These are phyloP conservation scores for Cyberlindnera saturnus DNA, from an alignment of 805 yeast species.

Conservation along the genomic window DNA sequence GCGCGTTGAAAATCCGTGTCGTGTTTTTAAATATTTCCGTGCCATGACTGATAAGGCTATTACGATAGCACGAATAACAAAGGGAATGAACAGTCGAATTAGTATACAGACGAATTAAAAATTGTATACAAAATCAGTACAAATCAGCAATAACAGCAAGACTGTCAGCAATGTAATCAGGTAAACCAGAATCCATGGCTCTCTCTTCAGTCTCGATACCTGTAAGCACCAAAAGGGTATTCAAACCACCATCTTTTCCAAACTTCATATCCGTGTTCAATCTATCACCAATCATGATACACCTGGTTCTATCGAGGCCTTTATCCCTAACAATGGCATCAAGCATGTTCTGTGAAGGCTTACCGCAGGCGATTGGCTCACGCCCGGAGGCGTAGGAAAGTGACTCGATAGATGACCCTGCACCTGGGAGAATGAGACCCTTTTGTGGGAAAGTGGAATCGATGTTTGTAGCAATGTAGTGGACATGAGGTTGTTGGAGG, in stretches of 20 bases:
- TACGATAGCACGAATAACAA: no score
- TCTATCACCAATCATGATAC: slow-evolving; percentile 94
- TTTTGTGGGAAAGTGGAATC: slow-evolving; percentile 93
- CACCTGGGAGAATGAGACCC: slow-evolving; percentile 86
- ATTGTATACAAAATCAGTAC: slow-evolving; percentile 23
- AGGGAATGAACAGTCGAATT: no score
- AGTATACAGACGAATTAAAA: neutral
- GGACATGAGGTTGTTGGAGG: slow-evolving; percentile 52
- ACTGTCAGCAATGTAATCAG: slow-evolving; percentile 62
- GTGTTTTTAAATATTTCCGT: slow-evolving; percentile 27
- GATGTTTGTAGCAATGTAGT: slow-evolving; percentile 87
- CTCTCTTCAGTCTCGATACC: slow-evolving; percentile 81
- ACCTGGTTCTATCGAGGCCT: slow-evolving; percentile 47
- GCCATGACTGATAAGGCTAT: neutral
- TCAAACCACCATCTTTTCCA: slow-evolving; percentile 81
- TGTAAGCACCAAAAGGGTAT: slow-evolving; percentile 80
- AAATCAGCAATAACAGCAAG: slow-evolving; percentile 59
- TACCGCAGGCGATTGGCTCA: slow-evolving; percentile 86
- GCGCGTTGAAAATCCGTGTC: slow-evolving; percentile 31
- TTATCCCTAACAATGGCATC: slow-evolving; percentile 69
- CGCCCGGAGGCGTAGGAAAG: slow-evolving; percentile 74
- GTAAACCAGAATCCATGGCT: slow-evolving; percentile 43
- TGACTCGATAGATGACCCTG: slow-evolving; percentile 84
- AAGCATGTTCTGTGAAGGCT: slow-evolving; percentile 87
- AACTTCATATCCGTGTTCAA: slow-evolving; percentile 92